Conservation (phyloP, 805 yeast species). For the Lipomyces yamadae region DNA sequence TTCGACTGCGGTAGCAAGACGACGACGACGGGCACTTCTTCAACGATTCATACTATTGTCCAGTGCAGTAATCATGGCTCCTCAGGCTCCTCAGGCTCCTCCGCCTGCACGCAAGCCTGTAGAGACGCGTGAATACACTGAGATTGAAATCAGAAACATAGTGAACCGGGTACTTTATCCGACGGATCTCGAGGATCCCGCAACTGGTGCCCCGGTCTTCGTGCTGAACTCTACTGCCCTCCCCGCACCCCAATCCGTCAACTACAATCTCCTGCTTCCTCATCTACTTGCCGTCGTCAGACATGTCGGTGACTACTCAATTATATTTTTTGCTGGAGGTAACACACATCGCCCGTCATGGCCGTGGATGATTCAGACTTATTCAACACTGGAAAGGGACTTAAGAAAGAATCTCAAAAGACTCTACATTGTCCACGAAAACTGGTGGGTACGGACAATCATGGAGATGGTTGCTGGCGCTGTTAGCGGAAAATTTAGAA, state of each 20-base stretch:
- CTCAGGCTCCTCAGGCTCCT: neutral
- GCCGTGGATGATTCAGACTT: slow-evolving; percentile 72
- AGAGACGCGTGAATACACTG: slow-evolving; percentile 11
- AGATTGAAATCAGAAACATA: slow-evolving; percentile 31
- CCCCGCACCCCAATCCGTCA: slow-evolving; percentile 61
- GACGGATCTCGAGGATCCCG: slow-evolving; percentile 68
- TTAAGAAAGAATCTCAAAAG: slow-evolving; percentile 60
- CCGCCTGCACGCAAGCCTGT: slow-evolving; percentile 1
- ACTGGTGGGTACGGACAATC: slow-evolving; percentile 83
- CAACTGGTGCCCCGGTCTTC: slow-evolving; percentile 69
- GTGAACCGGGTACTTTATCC: slow-evolving; percentile 38
- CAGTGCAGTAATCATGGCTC: slow-evolving; percentile 1
- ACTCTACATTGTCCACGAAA: slow-evolving; percentile 84
- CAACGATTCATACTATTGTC: slow-evolving; percentile 4
- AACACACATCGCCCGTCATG: slow-evolving; percentile 63
- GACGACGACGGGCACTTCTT: slow-evolving; percentile 13
- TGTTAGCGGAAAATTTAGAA: slow-evolving; percentile 53
- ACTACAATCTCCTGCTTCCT: slow-evolving; percentile 58
- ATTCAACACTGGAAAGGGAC: slow-evolving; percentile 61
- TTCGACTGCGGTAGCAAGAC: neutral
- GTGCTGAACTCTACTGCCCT: slow-evolving; percentile 82
- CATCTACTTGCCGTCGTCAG: slow-evolving; percentile 65
- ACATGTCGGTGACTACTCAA: slow-evolving; percentile 57
- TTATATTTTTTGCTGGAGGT: slow-evolving; percentile 84
- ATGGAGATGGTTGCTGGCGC: slow-evolving; percentile 73